Base-by-base conservation (phyloP, 2,329 filamentous ascomycete species). In the Chaetomiaceae sp. region DNA sequence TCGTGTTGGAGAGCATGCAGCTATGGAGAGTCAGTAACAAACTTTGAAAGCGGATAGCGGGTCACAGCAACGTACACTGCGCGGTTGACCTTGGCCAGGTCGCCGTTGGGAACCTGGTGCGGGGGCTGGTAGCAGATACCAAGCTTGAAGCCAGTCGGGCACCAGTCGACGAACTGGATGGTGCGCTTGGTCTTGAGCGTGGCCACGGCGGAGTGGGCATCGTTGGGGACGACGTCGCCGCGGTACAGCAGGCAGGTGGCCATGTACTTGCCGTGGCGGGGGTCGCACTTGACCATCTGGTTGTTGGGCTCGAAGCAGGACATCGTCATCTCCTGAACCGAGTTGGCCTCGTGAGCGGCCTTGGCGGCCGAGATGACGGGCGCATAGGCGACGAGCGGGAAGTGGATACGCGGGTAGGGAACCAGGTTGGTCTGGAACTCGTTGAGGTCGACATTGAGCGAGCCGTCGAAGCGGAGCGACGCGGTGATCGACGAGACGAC, bases 351-450 rank as follows among this genome's bases (percentile, higher is more conserved):
- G 77, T 98, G 91, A 50, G 88, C 86, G 61, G 90, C 88, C 83
- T 96, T 96, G 69, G 88, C 86, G 54, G 89, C 86, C 54, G 90
- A 96, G 70, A 97, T 83, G 65, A 98, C 87, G 52, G 91, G 91
- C 36, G 93, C 80, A 68, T 97, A 98, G 58, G 90, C 89, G 64
- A 97, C 90, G 62, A 98, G 86, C 67, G 91, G 91, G 85, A 96
- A 98, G 77, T 98, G 91, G 65, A 98, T 98, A 75, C 91, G 89
- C 57, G 91, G 91, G 75, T 97, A 98, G 53, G 91, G 91, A 54
- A 98, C 91, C 73, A 98, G 74, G 80, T 98, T 98, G 74, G 91
- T 98, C 82, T 98, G 91, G 87, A 98, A 98, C 78, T 98, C 91
- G 79, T 96, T 96, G 60, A 98, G 76, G 71, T 98, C 91, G 74